Conservation (phyloP, 1,284 basidiomycete species). For the Boletus semigastroideus region DNA sequence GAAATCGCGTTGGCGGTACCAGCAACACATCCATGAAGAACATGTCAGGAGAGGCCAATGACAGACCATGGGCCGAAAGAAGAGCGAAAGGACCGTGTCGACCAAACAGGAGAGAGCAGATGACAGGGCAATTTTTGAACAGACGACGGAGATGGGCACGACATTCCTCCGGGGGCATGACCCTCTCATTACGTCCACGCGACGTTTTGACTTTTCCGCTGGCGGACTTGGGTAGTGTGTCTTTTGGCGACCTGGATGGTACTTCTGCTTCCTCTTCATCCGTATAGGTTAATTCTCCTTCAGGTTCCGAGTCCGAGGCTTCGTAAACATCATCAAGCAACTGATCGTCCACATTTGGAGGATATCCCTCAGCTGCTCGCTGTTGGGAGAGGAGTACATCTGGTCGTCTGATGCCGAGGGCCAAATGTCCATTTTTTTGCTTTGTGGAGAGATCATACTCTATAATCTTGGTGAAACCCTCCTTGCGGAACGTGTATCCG, state of each 20-base stretch:
- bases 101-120: constrained; percentile 89
- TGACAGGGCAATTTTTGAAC: constrained; percentile 80
- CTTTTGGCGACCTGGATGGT: constrained; percentile 14
- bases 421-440: constrained; percentile 67
- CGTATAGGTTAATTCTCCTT: constrained; percentile 45
- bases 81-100: constrained; percentile 85
- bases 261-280: constrained; percentile 47
- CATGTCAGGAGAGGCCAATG: constrained; percentile 84
- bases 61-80: constrained; percentile 53
- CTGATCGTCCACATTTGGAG: constrained; percentile 33
- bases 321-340: constrained; percentile 44
- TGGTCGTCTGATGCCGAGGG: constrained; percentile 60
- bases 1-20: constrained; percentile 93
- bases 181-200: constrained; percentile 83
- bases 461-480: constrained; percentile 92
- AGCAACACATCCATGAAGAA: constrained; percentile 96
- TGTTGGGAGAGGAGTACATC: constrained; percentile 65
- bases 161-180: constrained; percentile 90
- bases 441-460: constrained; percentile 87
- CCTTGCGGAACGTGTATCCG: constrained; percentile 88
- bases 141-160: constrained; percentile 90
- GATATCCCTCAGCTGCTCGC: constrained; percentile 30
- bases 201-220: constrained; percentile 76
- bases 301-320: constrained; percentile 44
- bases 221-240: constrained; percentile 59